Conservation (phyloP, 495 filamentous ascomycete genomes). For the Tuber borchii region DNA sequence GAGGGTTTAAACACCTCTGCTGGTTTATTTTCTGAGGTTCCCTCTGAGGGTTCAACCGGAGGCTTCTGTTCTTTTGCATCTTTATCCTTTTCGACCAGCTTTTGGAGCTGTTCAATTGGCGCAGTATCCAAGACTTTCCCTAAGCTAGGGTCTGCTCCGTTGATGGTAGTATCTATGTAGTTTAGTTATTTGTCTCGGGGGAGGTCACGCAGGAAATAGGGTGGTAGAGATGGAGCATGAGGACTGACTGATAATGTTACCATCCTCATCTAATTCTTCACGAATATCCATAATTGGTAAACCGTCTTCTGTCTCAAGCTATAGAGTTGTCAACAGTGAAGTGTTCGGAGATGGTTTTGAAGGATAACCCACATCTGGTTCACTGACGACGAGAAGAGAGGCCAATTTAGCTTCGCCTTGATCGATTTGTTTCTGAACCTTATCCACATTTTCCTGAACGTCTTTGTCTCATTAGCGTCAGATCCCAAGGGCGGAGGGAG, state of each 20-base stretch:
- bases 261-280: conserved; percentile 89
- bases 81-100: conserved; percentile 49
- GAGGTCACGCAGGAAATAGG: neutral
- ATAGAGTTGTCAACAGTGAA: conserved; percentile 46
- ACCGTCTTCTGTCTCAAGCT: conserved; percentile 56
- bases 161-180: conserved; percentile 16
- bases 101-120: conserved; percentile 46
- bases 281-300: conserved; percentile 77
- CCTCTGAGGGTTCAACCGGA: conserved; percentile 43
- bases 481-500: neutral
- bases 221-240: neutral
- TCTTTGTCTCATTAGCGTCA: conserved; percentile 44
- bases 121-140: conserved; percentile 39
- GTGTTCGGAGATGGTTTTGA: conserved; percentile 18
- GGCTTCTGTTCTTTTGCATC: conserved; percentile 46
- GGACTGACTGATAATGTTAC: conserved; percentile 59
- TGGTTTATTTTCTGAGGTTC: conserved; percentile 7
- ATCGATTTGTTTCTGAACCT: conserved; percentile 62
- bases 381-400: conserved; percentile 45
- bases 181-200: neutral
- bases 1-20: conserved; percentile 8
- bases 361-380: conserved; percentile 37
- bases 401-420: conserved; percentile 54
- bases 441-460: conserved; percentile 69
- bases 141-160: conserved; percentile 38